Conservation (phyloP, 139 green algal genomes). For the Spirogloea muscicola region DNA sequence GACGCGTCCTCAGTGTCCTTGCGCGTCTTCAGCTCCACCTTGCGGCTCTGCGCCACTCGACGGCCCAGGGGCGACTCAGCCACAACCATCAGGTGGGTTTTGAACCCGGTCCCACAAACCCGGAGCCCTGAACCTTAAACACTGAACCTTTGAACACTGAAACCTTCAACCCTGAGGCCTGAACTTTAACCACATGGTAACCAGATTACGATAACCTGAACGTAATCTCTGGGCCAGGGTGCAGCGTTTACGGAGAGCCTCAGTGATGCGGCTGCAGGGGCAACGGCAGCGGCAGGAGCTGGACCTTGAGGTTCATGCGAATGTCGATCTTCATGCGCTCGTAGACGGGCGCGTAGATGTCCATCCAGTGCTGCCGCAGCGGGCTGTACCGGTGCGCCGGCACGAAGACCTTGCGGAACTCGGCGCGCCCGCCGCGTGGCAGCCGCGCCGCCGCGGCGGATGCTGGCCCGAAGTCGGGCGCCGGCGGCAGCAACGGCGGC, state of each 20-base stretch:
- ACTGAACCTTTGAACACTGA: no score
- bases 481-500: slow-evolving; percentile 31
- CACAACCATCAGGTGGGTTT: no score
- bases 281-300: no score
- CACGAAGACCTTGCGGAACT: slow-evolving; percentile 79
- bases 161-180: no score
- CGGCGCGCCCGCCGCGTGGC: slow-evolving; percentile 60
- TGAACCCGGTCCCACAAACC: no score
- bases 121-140: no score
- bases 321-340: slow-evolving; percentile 97
- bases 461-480: slow-evolving; percentile 66
- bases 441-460: slow-evolving; percentile 60
- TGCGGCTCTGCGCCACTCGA: slow-evolving; percentile 7
- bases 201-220: no score
- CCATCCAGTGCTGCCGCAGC: slow-evolving; percentile 92
- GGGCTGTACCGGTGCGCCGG: slow-evolving; percentile 92
- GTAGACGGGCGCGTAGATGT: slow-evolving; percentile 94
- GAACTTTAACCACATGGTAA: no score
- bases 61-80: no score
- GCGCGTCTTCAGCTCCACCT: slow-evolving; percentile 97
- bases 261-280: no score
- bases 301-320: slow-evolving; percentile 98
- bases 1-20: slow-evolving; percentile 69
- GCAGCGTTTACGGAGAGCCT: no score
- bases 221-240: no score